These are phyloP conservation scores for Candida anutae DNA, from an alignment of 1,139 yeast species.

Conservation along the genomic window DNA sequence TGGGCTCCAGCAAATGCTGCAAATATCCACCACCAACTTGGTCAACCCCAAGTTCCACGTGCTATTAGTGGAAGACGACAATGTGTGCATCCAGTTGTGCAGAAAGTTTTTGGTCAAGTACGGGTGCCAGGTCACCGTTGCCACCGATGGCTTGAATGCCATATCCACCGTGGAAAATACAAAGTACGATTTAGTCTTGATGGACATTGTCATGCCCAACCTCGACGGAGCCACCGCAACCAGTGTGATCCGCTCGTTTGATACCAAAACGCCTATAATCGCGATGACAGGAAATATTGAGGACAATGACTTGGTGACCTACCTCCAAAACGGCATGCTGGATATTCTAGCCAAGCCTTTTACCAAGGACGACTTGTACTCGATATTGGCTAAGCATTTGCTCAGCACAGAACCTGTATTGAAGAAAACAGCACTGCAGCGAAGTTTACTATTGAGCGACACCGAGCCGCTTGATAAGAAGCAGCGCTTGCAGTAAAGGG, in stretches of 20 bases:
- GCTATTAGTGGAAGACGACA: constrained; percentile 78
- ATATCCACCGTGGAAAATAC: constrained; percentile 71
- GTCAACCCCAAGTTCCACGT: constrained; percentile 55
- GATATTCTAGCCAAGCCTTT: constrained; percentile 91
- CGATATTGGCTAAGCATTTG: constrained; percentile 66
- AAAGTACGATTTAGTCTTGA: constrained; percentile 73
- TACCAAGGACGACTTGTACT: constrained; percentile 73
- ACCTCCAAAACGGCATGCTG: constrained; percentile 83
- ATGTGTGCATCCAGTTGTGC: constrained; percentile 72
- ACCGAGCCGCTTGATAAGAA: constrained; percentile 10
- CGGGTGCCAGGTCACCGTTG: constrained; percentile 90
- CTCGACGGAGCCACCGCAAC: constrained; percentile 93
- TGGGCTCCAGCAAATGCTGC: constrained; percentile 4
- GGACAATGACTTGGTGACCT: constrained; percentile 71
- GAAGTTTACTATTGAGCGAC: background rate
- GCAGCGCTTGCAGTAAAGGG: constrained; percentile 9
- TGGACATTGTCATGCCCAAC: constrained; percentile 95
- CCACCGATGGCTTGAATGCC: constrained; percentile 86
- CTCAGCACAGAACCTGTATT: too few species aligned
- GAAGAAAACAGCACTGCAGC: too few species aligned
- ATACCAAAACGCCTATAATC: constrained; percentile 77
- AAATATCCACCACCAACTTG: constrained; percentile 20
- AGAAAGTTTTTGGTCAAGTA: constrained; percentile 73
- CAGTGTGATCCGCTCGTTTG: constrained; percentile 75
- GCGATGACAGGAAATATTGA: constrained; percentile 92